Evolutionary conservation across 805 yeast species (phyloP), one percentile per base, ranked within the genome.

Genomic region (Candida jianshihensis): DNA sequence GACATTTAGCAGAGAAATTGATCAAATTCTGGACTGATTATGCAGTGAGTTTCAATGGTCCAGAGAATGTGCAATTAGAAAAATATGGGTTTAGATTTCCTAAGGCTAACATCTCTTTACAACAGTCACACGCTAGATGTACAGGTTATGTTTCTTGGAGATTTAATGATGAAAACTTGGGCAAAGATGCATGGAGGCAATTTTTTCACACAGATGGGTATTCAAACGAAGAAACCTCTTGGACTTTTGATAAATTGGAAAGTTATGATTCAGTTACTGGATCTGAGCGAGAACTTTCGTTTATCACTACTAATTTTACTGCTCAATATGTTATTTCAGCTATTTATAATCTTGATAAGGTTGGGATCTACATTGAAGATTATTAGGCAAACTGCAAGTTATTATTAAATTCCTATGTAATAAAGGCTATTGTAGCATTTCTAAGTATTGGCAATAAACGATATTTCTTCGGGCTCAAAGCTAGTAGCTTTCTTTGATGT

Each of bases 11-110:
- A 12, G 4, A 5, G 8, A 31, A 24, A 20, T 32, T 40, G 5
- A 11, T 36, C 21, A 40, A 40, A 21, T 36, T 33, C n/a, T 40
- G 43, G 43, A 33, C 36, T 3, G 43, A 40, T 34, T 40, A 40
- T 27, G 36, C 38, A 5, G 15, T 37, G 11, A 15, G 33, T 24
- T 40, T 22, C 26, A 40, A 40, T 24, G 34, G 21, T 22, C 16
- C 19, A 4, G 24, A 18, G 30, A 24, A 11, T 7, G n/a, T 24
- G 10, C 26, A 24, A n/a, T 5, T 24, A 6, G 10, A 7, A 24
- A 24, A 24, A n/a, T 36, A 29, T 16, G 40, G 40, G 4, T 27
- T 39, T 25, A 37, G 18, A 9, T 39, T 39, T 15, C 42, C 42
- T 6, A 27, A n/a, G 13, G 26, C 12, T 9, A 39, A 36, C n/a